Percentiles rank a stretch among this genome's conserved stretches.
phyloP scores from a whole-genome alignment of 768 basidiomycete species.

The Tulasnella sp. region DNA sequence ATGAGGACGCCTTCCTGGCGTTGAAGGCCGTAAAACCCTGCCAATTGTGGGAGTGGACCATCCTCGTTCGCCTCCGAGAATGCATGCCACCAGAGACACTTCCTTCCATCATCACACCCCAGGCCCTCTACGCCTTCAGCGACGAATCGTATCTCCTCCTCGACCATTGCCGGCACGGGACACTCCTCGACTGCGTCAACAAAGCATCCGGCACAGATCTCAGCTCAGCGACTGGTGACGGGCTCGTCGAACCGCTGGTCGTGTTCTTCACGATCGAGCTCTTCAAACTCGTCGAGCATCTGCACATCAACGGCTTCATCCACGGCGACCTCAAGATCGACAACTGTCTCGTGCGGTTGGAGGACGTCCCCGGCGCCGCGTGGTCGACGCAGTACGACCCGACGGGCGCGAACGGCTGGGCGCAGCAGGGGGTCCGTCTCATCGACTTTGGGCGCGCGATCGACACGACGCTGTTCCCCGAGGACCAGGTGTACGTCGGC shows the following conservation, averaged over 20 bases:
- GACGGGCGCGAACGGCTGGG: constrained; percentile 73
- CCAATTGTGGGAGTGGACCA: constrained; percentile 85
- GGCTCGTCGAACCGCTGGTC: constrained; percentile 78
- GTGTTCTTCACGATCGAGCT: constrained; percentile 94
- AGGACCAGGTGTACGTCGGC: constrained; percentile 64
- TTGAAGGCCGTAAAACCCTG: constrained; percentile 85
- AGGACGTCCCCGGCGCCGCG: constrained; percentile 57
- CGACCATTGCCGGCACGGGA: constrained; percentile 82
- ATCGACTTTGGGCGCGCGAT: constrained; percentile 98
- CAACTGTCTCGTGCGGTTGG: constrained; percentile 86
- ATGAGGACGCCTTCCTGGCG: constrained; percentile 51
- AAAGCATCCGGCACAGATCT: constrained; percentile 44
- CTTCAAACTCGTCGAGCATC: constrained; percentile 62
- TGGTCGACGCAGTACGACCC: constrained; percentile 73
- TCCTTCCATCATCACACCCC: constrained; percentile 61
- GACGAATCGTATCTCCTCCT: constrained; percentile 89
- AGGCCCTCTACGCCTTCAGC: constrained; percentile 65
- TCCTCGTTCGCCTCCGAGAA: constrained; percentile 64
- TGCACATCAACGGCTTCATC: constrained; percentile 76
- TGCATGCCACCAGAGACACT: constrained; percentile 47
- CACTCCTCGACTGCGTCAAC: constrained; percentile 85
- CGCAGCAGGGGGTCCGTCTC: constrained; percentile 71
- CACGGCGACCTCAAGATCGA: constrained; percentile 99
- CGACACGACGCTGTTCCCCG: constrained; percentile 71
- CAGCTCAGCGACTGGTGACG: constrained; percentile 22